phyloP scores from a whole-genome alignment of 1,284 basidiomycete genomes.

The Tremellales sp. region DNA sequence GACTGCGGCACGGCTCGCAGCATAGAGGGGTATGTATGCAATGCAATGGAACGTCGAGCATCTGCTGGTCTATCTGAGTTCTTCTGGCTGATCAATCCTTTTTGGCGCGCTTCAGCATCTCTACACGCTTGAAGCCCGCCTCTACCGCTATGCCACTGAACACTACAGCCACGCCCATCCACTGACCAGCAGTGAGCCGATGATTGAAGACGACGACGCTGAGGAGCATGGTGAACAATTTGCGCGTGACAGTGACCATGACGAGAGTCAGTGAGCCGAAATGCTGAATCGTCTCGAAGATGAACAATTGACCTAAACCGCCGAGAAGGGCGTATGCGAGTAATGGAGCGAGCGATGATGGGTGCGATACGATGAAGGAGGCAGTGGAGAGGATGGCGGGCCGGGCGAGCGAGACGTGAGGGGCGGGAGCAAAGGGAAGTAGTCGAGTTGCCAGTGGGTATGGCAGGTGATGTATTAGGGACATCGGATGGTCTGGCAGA shows the following conservation, averaged over 20 bases:
- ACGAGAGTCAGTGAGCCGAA: conserved; percentile 93
- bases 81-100: conserved; percentile 15
- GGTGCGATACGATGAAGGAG: conserved; percentile 73
- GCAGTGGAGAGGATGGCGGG: conserved; percentile 68
- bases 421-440: conserved; percentile 17
- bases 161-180: conserved; percentile 83
- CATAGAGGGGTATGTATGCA: too few relatives aligned
- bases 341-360: conserved; percentile 70
- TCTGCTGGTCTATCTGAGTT: not conserved
- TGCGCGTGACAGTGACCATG: conserved; percentile 93
- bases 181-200: conserved; percentile 76
- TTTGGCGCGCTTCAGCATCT: conserved; percentile 28
- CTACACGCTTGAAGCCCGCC: conserved; percentile 67
- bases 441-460: conserved; percentile 11
- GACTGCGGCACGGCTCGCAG: too few relatives aligned
- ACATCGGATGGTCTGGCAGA: conserved; percentile 28
- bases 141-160: conserved; percentile 93
- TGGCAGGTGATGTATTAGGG: conserved; percentile 21
- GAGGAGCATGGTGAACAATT: conserved; percentile 96
- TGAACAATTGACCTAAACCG: conserved; percentile 92
- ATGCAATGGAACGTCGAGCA: conserved; percentile 3
- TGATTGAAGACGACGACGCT: conserved; percentile 92
- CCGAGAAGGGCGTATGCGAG: conserved; percentile 84
- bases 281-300: conserved; percentile 94
- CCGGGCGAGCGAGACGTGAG: conserved; percentile 46